phyloP scores from a whole-genome alignment of 805 yeast species.

The Barnettozyma sp. region DNA sequence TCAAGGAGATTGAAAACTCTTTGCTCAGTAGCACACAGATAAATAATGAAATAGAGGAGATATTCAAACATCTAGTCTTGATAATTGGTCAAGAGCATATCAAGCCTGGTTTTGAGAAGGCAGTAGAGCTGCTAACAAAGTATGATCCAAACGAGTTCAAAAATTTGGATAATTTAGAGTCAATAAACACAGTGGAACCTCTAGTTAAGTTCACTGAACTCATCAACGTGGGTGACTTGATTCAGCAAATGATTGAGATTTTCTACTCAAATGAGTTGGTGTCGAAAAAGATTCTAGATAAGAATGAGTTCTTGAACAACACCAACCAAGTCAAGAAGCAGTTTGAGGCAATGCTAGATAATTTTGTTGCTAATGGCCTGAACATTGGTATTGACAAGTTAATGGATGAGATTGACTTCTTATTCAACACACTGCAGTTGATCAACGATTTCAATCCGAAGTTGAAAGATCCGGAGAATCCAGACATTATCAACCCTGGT shows the following conservation, averaged over 20 bases:
- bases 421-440: conserved; percentile 46
- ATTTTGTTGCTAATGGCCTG: conserved; percentile 85
- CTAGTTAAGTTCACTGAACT: conserved; percentile 81
- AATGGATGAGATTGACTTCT: conserved; percentile 68
- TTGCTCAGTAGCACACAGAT: conserved; percentile 25
- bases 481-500: conserved; percentile 27
- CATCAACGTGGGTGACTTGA: conserved; percentile 87
- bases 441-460: conserved; percentile 59
- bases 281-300: conserved; percentile 48
- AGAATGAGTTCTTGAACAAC: conserved; percentile 73
- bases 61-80: conserved; percentile 61
- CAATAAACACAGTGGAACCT: conserved; percentile 57
- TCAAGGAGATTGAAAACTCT: conserved; percentile 31
- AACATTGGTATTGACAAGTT: conserved; percentile 88
- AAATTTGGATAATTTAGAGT: conserved; percentile 27
- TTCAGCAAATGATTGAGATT: conserved; percentile 85
- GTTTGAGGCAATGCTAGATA: conserved; percentile 77
- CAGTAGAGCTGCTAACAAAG: conserved; percentile 58
- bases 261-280: conserved; percentile 83
- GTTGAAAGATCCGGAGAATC: conserved; percentile 11
- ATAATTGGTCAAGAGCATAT: conserved; percentile 68
- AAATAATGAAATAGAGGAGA: conserved; percentile 42
- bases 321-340: conserved; percentile 73
- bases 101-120: conserved; percentile 78
- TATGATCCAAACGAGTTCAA: conserved; percentile 54